A percentile compares a stretch with the other conserved stretches of the same genome.
Evolutionary conservation across 306 rosid genomes (phyloP).

Genomic region (Dicorynia guianensis): DNA sequence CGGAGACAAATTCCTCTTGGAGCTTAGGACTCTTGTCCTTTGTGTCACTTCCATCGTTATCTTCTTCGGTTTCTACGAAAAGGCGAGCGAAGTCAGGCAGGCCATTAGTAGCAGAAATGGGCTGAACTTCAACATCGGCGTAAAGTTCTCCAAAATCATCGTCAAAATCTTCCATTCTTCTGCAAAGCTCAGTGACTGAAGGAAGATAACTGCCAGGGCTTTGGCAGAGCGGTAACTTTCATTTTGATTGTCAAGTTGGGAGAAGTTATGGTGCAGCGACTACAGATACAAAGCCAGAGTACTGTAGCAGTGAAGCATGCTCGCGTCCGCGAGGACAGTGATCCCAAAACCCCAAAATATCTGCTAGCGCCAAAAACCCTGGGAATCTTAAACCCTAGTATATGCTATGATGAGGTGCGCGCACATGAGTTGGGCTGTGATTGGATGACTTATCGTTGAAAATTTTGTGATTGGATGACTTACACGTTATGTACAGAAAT

Average conservation of each 20-base stretch:
- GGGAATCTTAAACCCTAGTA: constrained; percentile 31
- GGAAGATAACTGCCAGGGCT: background rate
- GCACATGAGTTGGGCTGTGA: too few relatives aligned
- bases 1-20: constrained; percentile 2
- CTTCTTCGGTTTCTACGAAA: constrained; percentile 34
- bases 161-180: constrained; percentile 48
- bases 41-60: background rate
- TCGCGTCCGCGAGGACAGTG: background rate
- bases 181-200: background rate
- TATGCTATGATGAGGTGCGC: background rate
- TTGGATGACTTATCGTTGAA: too few relatives aligned
- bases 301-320: background rate
- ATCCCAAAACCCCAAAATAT: constrained; percentile 11
- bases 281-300: background rate
- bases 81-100: constrained; percentile 18
- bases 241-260: background rate
- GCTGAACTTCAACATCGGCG: constrained; percentile 48
- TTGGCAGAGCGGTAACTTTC: constrained; percentile 21
- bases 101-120: constrained; percentile 40
- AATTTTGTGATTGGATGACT: too few relatives aligned
- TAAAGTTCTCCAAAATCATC: constrained; percentile 74
- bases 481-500: too few relatives aligned
- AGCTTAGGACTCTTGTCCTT: background rate
- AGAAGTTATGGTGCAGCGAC: background rate
- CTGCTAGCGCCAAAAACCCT: background rate